These are phyloP conservation scores for Pichia sp. DNA, from an alignment of 1,139 yeast genomes.

Conservation along the genomic window DNA sequence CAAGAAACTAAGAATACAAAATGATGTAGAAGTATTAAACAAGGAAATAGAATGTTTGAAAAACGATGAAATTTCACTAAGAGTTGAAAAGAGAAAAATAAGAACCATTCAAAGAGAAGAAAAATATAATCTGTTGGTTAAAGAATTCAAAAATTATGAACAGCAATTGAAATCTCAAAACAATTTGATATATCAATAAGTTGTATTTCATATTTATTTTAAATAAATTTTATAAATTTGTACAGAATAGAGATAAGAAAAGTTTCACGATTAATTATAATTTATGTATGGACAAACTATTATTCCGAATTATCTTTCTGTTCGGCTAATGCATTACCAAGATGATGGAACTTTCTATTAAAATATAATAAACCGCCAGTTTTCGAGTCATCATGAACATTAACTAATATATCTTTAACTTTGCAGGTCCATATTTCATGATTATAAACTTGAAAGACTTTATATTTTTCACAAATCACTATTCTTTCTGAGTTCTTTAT, in stretches of 20 bases:
- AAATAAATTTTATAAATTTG: not conserved
- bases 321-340: constrained; percentile 37
- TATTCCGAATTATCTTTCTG: not conserved
- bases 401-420: constrained; percentile 45
- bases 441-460: constrained; percentile 56
- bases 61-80: constrained; percentile 27
- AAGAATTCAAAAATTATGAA: constrained; percentile 23
- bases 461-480: constrained; percentile 53
- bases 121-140: constrained; percentile 18
- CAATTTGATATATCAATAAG: not conserved
- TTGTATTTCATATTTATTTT: not conserved
- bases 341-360: constrained; percentile 50
- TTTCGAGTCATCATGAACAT: constrained; percentile 23
- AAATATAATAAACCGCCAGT: constrained; percentile 63
- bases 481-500: constrained; percentile 49
- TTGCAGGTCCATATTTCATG: constrained; percentile 86
- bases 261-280: too few relatives aligned
- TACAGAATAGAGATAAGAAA: not conserved
- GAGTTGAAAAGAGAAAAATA: constrained; percentile 29
- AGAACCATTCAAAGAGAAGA: constrained; percentile 24
- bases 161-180: constrained; percentile 16
- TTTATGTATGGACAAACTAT: not conserved
- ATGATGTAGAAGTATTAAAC: constrained; percentile 25
- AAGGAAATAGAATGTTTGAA: constrained; percentile 31
- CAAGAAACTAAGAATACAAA: constrained; percentile 27